Base-by-base conservation (phyloP, 2,329 filamentous ascomycete genomes). In the Calonectria crousiana region DNA sequence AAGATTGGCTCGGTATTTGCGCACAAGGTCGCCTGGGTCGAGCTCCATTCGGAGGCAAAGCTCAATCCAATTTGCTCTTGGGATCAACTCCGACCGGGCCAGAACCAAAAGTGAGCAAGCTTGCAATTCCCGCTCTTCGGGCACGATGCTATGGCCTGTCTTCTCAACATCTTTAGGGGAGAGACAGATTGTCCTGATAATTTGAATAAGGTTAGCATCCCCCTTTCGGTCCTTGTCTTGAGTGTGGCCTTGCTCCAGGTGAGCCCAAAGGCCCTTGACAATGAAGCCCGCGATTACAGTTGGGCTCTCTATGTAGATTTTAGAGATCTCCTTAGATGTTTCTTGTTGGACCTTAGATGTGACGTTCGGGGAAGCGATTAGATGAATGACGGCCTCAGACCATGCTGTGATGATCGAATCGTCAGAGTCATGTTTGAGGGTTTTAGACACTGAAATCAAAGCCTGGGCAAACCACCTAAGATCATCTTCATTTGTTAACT, bases 41-140 rank as follows among this genome's bases (percentile, higher is more conserved):
- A 95, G 87, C 16, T 93, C 93, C 77, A 94, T 93, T 74, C 92
- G 92, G 70, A 98, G 89, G 81, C 95, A 98, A 4, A 95, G 86
- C 52, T 97, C 93, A 80, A 99, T 98, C 97, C 97, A 99, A 75
- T 91, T 94, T 26, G 92, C 89, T 73, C 91, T 91, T 0, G 95
- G 93, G 73, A 98, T 90, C 44, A 99, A 86, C 74, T 96, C 93
- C 26, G 92, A 89, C 30, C 95, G 93, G 71, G 94, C 93, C 32
- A 99, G 88, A 23, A 98, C 92, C 23, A 98, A 87, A 5, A 98
- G 86, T 8, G 91, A 90, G 76, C 95, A 91, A 79, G 98, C 92
- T 82, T 98, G 95, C 30, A 86, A 84, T 78, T 94, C 91, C 11
- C 96, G 82, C 18, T 87, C 79, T 28, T 89, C 84, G 69, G 86